phyloP scores from a whole-genome alignment of 148 eudicot species.

The Heliosperma pusillum region DNA sequence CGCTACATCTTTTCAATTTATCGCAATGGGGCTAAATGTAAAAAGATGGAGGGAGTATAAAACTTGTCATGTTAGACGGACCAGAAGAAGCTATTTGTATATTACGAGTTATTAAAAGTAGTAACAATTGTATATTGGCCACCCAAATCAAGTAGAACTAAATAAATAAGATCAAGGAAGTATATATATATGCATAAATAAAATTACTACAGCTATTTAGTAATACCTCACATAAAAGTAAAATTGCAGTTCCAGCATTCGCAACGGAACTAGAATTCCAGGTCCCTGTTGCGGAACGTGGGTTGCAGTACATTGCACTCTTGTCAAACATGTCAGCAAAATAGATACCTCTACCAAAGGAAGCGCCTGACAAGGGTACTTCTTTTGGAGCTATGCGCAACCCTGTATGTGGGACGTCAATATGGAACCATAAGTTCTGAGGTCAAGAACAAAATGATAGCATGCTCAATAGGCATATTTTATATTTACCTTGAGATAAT shows the following conservation, averaged over 20 bases:
- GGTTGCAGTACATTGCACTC: slow-evolving; percentile 6
- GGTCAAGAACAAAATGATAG: neutral
- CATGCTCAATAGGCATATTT: neutral
- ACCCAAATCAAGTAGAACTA: neutral
- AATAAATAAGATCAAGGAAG: neutral
- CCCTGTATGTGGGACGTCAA: neutral
- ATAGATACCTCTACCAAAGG: slow-evolving; percentile 17
- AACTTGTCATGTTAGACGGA: too few species aligned
- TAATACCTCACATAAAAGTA: slow-evolving; percentile 17
- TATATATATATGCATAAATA: neutral
- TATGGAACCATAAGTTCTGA: neutral
- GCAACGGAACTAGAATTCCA: neutral
- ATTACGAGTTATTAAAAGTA: neutral
- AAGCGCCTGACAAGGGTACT: slow-evolving; percentile 13
- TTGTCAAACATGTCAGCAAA: slow-evolving; percentile 16
- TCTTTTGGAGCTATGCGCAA: slow-evolving; percentile 17
- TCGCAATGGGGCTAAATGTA: too few species aligned
- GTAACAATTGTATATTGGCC: neutral
- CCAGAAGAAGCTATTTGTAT: neutral
- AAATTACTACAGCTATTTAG: neutral
- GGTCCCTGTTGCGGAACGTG: neutral
- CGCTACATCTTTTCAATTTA: too few species aligned
- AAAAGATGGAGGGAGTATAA: too few species aligned
- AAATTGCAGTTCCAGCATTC: slow-evolving; percentile 1
- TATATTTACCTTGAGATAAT: slow-evolving; percentile 12